These are phyloP conservation scores for Phytophthora multivora DNA, from an alignment of 352 stramenopile genomes.

Conservation along the genomic window DNA sequence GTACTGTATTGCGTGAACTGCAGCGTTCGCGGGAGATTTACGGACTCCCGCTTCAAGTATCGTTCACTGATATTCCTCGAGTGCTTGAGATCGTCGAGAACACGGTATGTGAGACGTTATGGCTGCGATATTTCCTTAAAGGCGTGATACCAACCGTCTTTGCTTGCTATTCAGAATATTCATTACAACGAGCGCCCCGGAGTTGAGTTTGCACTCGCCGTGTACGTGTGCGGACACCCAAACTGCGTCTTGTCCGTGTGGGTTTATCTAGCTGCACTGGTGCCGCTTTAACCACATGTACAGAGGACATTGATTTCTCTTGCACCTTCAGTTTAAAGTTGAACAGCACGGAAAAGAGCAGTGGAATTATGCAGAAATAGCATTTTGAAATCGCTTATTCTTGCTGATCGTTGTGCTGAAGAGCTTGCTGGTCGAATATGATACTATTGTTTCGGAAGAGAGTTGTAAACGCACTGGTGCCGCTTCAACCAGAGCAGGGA, in stretches of 20 bases:
- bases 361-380: too few relatives aligned
- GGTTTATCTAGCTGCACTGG: slow-evolving; percentile 90
- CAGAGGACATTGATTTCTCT: too few relatives aligned
- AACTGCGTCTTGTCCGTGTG: slow-evolving; percentile 92
- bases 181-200: slow-evolving; percentile 84
- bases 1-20: slow-evolving; percentile 34
- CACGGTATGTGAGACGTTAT: slow-evolving; percentile 53
- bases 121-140: slow-evolving; percentile 26
- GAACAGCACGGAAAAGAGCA: too few relatives aligned
- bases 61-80: slow-evolving; percentile 86
- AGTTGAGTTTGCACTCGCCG: slow-evolving; percentile 91
- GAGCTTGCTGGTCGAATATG: too few relatives aligned
- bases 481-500: slow-evolving; percentile 29
- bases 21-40: slow-evolving; percentile 59
- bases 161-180: slow-evolving; percentile 63
- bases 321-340: too few relatives aligned
- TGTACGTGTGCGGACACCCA: slow-evolving; percentile 86
- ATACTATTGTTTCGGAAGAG: too few relatives aligned
- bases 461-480: slow-evolving; percentile 40
- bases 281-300: slow-evolving; percentile 25
- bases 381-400: too few relatives aligned
- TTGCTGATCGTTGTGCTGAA: too few relatives aligned
- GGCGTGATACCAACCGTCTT: slow-evolving; percentile 6
- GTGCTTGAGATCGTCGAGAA: slow-evolving; percentile 85
- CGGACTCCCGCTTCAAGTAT: slow-evolving; percentile 86